Evolutionary conservation across 164 flowering plant genomes (phyloP), one percentile per base, ranked within the genome.

Genomic region (Warburgia ugandensis): DNA sequence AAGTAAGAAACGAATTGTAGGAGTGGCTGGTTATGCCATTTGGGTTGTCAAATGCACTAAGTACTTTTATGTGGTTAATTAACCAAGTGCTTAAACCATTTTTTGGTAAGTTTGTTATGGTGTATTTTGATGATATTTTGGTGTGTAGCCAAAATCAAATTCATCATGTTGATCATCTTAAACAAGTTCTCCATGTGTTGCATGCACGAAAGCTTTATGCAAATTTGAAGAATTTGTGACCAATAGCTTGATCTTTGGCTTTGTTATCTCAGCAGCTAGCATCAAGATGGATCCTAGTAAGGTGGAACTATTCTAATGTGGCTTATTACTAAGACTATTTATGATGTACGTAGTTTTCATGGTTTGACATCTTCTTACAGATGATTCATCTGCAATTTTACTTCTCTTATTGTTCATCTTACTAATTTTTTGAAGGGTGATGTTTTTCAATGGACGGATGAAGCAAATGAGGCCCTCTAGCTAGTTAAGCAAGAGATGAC

Each of bases 291-390:
- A 45, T 4, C 5, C 8, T 7, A 7, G 6, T 10, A 20, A 44
- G 16, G 27, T 44, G 26, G 9, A 28, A n/a, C 10, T 44, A 8
- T 20, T 10, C 26, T 13, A 8, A 28, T 20, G 16, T 44, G 28
- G 27, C 48, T 9, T 21, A 23, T 28, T 7, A 14, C 28, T 11
- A 7, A 3, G 8, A 44, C n/a, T 17, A 13, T 20, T 14, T 2
- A 44, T 7, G 29, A 44, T 5, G 48, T 44, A n/a, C 9, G 25
- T 5, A 44, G 48, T 44, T 44, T 44, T n/a, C 48, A 44, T 44
- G 48, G 48, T 4, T 17, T 44, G 48, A 28, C 28, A 22, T 44
- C 48, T 22, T 44, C 23, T 8, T 44, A 44, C 16, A 2, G 1
- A 13, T 4, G 23, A 26, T 44, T 44, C 1, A 44, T 44, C 6